Percentiles rank a stretch among this genome's conserved stretches.
Conservation (phyloP, 345 rosid genomes). For the Gossypium australe region DNA sequence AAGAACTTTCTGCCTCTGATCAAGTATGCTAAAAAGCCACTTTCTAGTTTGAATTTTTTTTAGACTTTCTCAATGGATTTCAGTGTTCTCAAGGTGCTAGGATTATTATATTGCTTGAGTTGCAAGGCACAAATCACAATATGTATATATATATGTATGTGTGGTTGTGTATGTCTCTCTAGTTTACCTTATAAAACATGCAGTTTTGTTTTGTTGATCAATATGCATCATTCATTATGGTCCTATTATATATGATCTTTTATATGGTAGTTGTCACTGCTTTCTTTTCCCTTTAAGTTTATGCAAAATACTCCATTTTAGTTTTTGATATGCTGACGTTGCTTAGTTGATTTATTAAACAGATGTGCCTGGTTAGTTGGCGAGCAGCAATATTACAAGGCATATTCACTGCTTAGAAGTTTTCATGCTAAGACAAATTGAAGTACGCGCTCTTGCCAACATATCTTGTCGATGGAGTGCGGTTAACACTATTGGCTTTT, state of each 20-base stretch:
- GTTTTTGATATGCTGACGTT: not conserved
- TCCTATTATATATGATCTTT: not conserved
- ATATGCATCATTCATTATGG: no score
- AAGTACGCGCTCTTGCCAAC: slow-evolving; percentile 11
- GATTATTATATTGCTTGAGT: no score
- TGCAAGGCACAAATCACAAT: no score
- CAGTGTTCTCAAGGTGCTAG: no score
- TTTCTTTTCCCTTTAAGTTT: not conserved
- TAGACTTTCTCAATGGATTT: no score
- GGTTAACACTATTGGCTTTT: slow-evolving; percentile 15
- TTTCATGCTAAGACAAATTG: not conserved
- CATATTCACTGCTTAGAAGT: slow-evolving; percentile 9
- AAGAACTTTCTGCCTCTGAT: not conserved
- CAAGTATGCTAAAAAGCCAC: not conserved
- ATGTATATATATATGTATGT: no score
- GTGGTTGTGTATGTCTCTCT: no score
- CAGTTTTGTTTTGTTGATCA: no score
- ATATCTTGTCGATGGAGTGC: slow-evolving; percentile 22
- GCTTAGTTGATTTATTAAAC: not conserved
- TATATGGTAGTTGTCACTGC: not conserved
- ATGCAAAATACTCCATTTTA: not conserved
- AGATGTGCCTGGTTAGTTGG: slow-evolving; percentile 15
- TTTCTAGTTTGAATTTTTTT: not conserved
- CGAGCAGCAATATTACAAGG: not conserved
- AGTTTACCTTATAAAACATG: no score